Conservation (phyloP, 2,329 filamentous ascomycete species). For the Sporothrix dimorphospora region DNA sequence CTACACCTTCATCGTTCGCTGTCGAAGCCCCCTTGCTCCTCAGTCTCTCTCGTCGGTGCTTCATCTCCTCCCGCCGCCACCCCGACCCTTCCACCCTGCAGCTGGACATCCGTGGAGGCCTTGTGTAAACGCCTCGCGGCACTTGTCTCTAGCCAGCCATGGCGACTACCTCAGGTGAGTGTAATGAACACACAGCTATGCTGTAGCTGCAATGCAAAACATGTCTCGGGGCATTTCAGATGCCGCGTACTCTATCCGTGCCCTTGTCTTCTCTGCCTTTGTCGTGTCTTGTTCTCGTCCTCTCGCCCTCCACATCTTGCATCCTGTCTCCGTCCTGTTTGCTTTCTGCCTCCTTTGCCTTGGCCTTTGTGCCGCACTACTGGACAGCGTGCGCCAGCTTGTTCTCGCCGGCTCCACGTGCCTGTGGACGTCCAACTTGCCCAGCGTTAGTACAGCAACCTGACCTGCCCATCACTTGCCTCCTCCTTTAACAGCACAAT, state of each 20-base stretch:
- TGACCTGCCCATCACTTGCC: neutral
- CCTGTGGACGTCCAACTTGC: neutral
- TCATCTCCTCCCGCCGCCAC: conserved; percentile 11
- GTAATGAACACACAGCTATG: neutral
- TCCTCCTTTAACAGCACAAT: neutral
- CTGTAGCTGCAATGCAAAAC: conserved; percentile 20
- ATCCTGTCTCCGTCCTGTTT: neutral
- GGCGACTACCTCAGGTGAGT: conserved; percentile 19
- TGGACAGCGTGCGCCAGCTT: neutral
- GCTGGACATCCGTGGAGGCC: conserved; percentile 17
- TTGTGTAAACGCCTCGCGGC: conserved; percentile 20
- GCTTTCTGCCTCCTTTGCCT: neutral
- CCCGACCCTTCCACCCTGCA: conserved; percentile 4
- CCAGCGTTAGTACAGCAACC: neutral
- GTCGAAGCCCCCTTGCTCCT: neutral
- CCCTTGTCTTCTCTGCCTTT: neutral
- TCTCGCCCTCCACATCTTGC: neutral
- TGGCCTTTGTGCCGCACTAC: neutral
- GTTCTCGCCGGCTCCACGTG: neutral
- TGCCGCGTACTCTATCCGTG: neutral
- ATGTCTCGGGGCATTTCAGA: conserved; percentile 24
- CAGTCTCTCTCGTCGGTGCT: neutral
- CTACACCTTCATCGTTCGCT: neutral
- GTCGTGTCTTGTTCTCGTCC: neutral
- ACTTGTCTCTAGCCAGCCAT: conserved; percentile 16